Evolutionary conservation across 1,284 basidiomycete genomes (phyloP), one percentile per base, ranked within the genome.

Genomic region (Boletellus deceptivus): DNA sequence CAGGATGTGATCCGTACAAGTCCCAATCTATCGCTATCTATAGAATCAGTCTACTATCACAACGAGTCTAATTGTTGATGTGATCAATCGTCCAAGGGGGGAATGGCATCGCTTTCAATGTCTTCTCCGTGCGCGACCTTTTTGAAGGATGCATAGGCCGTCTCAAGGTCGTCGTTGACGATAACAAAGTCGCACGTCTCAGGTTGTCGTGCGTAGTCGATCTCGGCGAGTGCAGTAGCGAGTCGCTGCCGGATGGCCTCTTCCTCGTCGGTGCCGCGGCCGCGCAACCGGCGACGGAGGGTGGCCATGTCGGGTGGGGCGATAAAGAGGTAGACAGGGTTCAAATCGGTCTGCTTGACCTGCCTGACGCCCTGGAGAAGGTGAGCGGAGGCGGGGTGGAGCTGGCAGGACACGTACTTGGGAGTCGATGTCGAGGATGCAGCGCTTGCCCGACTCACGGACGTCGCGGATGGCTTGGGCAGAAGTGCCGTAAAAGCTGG

Each of bases 371-470:
- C 94, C 90, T 97, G 68, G 25, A 18, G 31, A 25, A 25, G 29
- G 25, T 59, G 38, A 53, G 59, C 8, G 39, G 4, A 13, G 16
- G 7, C 10, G 10, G 24, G 10, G 27, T 4, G 31, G 6, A 1
- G 18, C 3, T 3, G 20, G 29, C 3, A 56, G 42, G 50, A 47
- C 48, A 44, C 33, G 54, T 60, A 58, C 91, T 83, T 96, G 94
- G 13, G 93, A 87, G 67, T 99, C 96, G 58, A 99, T 99, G 69
- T 99, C 96, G 40, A 99, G 81, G 49, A 99, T 86, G 67, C 96
- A 98, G 14, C 93, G 75, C 58, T 79, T 77, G 34, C 87, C 89
- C 3, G 75, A 73, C 17, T 75, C 67, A 39, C 80, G 74, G 29
- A 89, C 86, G 63, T 72, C 76, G 53, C 65, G 70, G 43, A 80